phyloP scores from a whole-genome alignment of 495 filamentous ascomycete genomes.

The Beverwykella pulmonaria region DNA sequence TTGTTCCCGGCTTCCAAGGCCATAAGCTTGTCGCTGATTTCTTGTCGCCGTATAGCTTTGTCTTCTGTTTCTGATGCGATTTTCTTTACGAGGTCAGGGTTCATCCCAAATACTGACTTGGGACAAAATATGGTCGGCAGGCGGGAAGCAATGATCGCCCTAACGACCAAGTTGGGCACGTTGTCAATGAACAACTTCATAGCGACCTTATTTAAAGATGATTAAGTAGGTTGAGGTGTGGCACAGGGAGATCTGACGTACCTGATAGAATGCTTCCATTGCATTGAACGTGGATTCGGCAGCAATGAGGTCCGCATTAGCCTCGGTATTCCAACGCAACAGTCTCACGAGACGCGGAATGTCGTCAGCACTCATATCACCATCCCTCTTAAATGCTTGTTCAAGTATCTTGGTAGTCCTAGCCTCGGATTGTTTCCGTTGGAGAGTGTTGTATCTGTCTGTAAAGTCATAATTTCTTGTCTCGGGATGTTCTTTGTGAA shows the following conservation, averaged over 20 bases:
- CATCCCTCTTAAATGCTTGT: conserved; percentile 10
- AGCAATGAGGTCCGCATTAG: conserved; percentile 8
- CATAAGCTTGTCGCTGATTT: conserved; percentile 10
- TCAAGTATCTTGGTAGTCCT: conserved; percentile 5
- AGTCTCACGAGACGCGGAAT: conserved; percentile 3
- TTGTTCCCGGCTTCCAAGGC: conserved; percentile 13
- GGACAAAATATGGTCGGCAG: conserved; percentile 11
- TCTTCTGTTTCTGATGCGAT: conserved; percentile 13
- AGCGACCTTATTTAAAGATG: not conserved
- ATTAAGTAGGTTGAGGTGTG: not conserved
- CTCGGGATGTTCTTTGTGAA: conserved; percentile 11
- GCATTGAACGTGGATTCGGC: conserved; percentile 16
- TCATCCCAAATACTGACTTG: conserved; percentile 8
- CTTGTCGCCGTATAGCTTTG: conserved; percentile 7
- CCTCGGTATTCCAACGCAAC: conserved; percentile 5
- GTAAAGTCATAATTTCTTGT: conserved; percentile 8
- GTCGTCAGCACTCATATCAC: conserved; percentile 2
- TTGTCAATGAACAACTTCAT: conserved; percentile 4
- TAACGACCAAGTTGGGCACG: conserved; percentile 15
- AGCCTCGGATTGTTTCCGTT: conserved; percentile 7
- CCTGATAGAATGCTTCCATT: conserved; percentile 13
- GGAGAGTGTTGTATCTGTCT: conserved; percentile 9
- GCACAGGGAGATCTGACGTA: not conserved
- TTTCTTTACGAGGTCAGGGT: conserved; percentile 11
- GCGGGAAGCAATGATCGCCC: conserved; percentile 13